These are phyloP conservation scores for Rhododendron mucronatum DNA, from an alignment of 148 eudicot species.

Conservation along the genomic window DNA sequence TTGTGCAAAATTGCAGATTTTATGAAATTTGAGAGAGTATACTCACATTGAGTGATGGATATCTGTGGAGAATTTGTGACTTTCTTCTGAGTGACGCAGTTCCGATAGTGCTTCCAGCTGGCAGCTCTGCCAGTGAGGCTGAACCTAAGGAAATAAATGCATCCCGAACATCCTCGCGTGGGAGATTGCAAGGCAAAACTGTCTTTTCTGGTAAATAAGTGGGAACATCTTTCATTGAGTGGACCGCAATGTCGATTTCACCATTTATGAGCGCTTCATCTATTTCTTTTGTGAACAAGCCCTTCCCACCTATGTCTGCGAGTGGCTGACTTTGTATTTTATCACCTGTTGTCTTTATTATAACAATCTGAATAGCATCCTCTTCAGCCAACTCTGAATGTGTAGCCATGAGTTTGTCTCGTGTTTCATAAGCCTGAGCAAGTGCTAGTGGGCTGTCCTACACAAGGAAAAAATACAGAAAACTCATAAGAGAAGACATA, in stretches of 20 bases:
- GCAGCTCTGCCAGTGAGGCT: constrained; percentile 78
- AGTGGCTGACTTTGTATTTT: constrained; percentile 78
- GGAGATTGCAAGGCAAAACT: constrained; percentile 90
- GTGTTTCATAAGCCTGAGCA: constrained; percentile 96
- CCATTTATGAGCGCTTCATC: constrained; percentile 84
- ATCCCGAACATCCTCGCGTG: constrained; percentile 94
- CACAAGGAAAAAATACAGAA: constrained; percentile 28
- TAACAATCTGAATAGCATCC: constrained; percentile 82
- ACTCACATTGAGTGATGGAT: constrained; percentile 81
- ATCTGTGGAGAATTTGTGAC: constrained; percentile 84
- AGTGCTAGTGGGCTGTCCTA: constrained; percentile 94
- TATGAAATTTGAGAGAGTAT: background rate
- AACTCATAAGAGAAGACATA: constrained; percentile 10
- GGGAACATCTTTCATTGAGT: constrained; percentile 99
- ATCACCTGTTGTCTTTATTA: constrained; percentile 95
- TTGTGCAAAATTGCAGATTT: background rate
- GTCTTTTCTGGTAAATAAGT: constrained; percentile 89
- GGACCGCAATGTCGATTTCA: constrained; percentile 98
- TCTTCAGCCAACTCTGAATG: constrained; percentile 84
- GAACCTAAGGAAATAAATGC: constrained; percentile 82
- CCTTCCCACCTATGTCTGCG: constrained; percentile 98
- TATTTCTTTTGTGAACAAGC: constrained; percentile 93
- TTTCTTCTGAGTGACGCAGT: constrained; percentile 94
- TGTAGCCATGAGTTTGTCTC: constrained; percentile 61
- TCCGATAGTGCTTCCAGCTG: constrained; percentile 86